phyloP scores from a whole-genome alignment of 1,284 basidiomycete species.

The Thecaphora frezii region DNA sequence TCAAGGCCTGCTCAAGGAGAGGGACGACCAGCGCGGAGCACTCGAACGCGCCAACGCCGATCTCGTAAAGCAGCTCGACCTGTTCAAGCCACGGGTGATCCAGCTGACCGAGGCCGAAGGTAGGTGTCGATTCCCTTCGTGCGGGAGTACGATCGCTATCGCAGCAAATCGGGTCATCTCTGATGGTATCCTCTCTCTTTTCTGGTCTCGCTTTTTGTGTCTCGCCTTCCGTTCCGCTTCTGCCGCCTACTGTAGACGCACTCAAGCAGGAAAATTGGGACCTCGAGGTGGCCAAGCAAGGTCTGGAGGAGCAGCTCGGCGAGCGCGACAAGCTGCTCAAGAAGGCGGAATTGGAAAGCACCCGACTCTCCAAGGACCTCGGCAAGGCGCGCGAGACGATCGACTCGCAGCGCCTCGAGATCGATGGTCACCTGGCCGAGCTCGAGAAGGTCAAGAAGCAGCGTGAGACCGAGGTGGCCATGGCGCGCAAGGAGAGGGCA shows the following conservation, averaged over 20 bases:
- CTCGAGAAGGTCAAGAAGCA: conserved; percentile 79
- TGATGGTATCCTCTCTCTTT: too few species aligned
- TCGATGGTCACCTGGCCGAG: conserved; percentile 71
- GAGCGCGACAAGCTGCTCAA: conserved; percentile 70
- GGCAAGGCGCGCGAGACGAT: conserved; percentile 73
- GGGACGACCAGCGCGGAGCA: conserved; percentile 39
- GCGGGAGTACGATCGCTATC: neutral
- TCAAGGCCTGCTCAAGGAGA: conserved; percentile 42
- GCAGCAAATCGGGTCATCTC: too few species aligned
- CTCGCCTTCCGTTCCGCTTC: too few species aligned
- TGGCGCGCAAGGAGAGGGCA: conserved; percentile 81
- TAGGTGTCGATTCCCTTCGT: too few species aligned
- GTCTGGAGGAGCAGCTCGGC: conserved; percentile 72
- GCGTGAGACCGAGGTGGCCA: conserved; percentile 87
- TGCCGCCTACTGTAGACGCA: conserved; percentile 67
- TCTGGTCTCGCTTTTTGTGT: neutral
- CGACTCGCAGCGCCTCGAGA: conserved; percentile 83
- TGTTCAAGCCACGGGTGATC: conserved; percentile 47
- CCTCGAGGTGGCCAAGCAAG: conserved; percentile 87
- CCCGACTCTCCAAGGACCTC: conserved; percentile 75
- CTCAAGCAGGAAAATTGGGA: conserved; percentile 99
- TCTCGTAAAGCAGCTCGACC: conserved; percentile 43
- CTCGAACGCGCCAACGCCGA: conserved; percentile 36
- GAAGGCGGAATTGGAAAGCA: conserved; percentile 79
- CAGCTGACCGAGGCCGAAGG: conserved; percentile 45